phyloP scores from a whole-genome alignment of 148 eudicot species.

The Vaccinium macrocarpon region DNA sequence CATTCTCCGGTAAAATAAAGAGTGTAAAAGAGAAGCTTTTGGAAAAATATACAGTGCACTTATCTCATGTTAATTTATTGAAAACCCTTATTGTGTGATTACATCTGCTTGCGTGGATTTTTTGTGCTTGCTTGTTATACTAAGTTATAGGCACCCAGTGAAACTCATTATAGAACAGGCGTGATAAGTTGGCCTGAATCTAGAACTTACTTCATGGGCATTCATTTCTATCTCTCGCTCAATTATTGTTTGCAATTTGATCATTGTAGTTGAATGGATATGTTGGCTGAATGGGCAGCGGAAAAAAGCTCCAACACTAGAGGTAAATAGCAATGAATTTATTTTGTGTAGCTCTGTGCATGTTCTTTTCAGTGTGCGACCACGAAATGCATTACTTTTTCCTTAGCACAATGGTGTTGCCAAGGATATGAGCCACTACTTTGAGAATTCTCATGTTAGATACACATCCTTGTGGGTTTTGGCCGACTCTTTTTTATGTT shows the following conservation, averaged over 20 bases:
- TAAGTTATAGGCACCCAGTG: not conserved
- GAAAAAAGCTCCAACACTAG: slow-evolving; percentile 77
- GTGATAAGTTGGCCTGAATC: not conserved
- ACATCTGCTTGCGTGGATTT: not conserved
- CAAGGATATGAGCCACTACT: not conserved
- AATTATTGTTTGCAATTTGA: not conserved
- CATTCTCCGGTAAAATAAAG: not conserved
- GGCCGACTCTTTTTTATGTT: not conserved
- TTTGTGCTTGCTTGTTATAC: not conserved
- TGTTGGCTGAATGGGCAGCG: slow-evolving; percentile 99
- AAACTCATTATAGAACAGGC: not conserved
- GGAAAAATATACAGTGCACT: not conserved
- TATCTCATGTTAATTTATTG: not conserved
- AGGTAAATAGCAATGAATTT: slow-evolving; percentile 47
- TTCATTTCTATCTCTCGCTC: not conserved
- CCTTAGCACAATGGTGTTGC: not conserved
- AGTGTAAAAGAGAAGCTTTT: not conserved
- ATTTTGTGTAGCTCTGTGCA: not conserved
- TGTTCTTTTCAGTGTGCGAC: not conserved
- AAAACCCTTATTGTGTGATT: not conserved
- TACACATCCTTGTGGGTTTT: not conserved
- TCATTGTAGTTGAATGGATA: slow-evolving; percentile 90
- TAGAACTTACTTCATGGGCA: not conserved
- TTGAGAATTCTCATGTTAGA: not conserved
- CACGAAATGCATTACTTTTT: not conserved